Conservation (phyloP, 345 rosid genomes). For the Melaleuca alternifolia region DNA sequence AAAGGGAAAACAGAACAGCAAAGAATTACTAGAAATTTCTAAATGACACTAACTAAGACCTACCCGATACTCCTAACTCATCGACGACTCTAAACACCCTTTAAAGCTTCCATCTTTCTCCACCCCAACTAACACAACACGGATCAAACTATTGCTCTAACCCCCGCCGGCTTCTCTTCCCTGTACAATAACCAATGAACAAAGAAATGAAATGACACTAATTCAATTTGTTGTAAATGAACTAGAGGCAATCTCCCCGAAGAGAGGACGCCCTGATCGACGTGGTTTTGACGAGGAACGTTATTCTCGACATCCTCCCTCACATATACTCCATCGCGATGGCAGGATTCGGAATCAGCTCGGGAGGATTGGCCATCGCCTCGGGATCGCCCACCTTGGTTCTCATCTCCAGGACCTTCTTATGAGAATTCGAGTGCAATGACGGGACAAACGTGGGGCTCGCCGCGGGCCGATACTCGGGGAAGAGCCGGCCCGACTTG, state of each 20-base stretch:
- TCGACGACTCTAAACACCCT: slow-evolving; percentile 15
- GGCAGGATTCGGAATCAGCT: slow-evolving; percentile 35
- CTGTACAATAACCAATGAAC: slow-evolving; percentile 49
- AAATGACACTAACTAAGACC: slow-evolving; percentile 17
- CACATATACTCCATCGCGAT: slow-evolving; percentile 26
- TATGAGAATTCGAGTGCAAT: slow-evolving; percentile 91
- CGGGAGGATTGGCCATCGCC: neutral
- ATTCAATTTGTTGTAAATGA: slow-evolving; percentile 3
- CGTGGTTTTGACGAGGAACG: neutral
- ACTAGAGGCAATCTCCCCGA: neutral
- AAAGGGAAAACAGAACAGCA: slow-evolving; percentile 5
- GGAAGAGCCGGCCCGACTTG: slow-evolving; percentile 95
- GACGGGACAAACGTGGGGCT: slow-evolving; percentile 90
- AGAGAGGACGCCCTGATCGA: neutral
- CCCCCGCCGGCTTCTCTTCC: slow-evolving; percentile 21
- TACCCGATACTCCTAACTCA: slow-evolving; percentile 11
- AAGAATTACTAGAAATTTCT: neutral
- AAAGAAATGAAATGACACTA: slow-evolving; percentile 29
- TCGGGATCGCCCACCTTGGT: slow-evolving; percentile 24
- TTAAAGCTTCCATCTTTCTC: slow-evolving; percentile 21
- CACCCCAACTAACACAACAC: slow-evolving; percentile 6
- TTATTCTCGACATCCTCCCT: neutral
- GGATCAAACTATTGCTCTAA: slow-evolving; percentile 26
- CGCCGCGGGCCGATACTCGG: slow-evolving; percentile 93
- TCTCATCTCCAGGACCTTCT: slow-evolving; percentile 94